Conservation (phyloP, 2,329 filamentous ascomycete species). For the Fusarium pseudograminearum region DNA sequence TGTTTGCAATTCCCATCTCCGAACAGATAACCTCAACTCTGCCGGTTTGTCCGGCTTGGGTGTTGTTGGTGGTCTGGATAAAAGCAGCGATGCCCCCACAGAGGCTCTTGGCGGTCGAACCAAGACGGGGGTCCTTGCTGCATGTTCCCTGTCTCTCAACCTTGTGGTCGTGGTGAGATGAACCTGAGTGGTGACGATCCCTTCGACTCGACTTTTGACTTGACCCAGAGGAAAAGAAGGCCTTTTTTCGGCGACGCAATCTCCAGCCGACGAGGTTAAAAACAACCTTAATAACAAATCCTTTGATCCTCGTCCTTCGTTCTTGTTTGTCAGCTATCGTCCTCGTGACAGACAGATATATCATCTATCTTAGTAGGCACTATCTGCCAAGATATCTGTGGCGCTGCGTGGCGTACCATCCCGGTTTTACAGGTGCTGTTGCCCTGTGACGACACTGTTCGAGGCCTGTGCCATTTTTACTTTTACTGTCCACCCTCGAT, state of each 20-base stretch:
- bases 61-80: conserved; percentile 25
- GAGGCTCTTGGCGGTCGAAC: conserved; percentile 39
- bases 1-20: too few relatives aligned
- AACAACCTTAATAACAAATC: conserved; percentile 16
- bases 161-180: conserved; percentile 9
- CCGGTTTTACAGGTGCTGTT: conserved; percentile 26
- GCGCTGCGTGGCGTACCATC: conserved; percentile 41
- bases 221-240: conserved; percentile 12
- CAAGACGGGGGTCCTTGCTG: conserved; percentile 23
- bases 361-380: neutral
- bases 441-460: conserved; percentile 48
- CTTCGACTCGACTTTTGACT: neutral
- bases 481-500: neutral
- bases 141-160: conserved; percentile 10
- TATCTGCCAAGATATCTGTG: conserved; percentile 39
- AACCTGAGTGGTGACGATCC: conserved; percentile 26
- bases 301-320: neutral
- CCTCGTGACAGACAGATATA: neutral
- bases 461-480: conserved; percentile 45
- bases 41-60: conserved; percentile 39
- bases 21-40: neutral
- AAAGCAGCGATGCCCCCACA: conserved; percentile 42
- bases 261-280: conserved; percentile 31
- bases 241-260: conserved; percentile 22
- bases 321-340: neutral